Evolutionary conservation across 768 basidiomycete genomes (phyloP), one percentile per base, ranked within the genome.

Genomic region (Phlegmacium glaucopus): DNA sequence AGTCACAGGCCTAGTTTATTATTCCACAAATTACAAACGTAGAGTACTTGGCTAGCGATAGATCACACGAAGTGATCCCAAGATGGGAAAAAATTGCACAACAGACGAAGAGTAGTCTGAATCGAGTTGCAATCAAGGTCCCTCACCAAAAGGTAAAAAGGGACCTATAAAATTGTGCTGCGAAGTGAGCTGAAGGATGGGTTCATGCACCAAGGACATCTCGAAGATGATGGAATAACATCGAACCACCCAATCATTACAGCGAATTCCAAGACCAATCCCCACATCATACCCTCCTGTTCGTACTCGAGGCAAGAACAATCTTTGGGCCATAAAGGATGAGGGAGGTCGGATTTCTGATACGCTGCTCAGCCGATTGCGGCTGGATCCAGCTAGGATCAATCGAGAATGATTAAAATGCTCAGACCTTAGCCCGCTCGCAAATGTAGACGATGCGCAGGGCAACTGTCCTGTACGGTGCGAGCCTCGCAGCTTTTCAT

Each of bases 341-440:
- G 53, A 55, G 55, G 22, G 35, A 54, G 51, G 68, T 58, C 67
- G 70, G 52, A 66, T 87, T 77, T 83, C 83, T 84, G 82, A 81
- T 87, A 78, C 76, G 80, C 65, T 74, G 76, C 75, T 78, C 56
- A 70, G 72, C 69, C 57, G 61, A 59, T 83, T 76, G 76, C 65
- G 68, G 67, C 75, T 68, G 70, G 80, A 65, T 76, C 72, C 84
- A 55, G 77, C 80, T 74, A 79, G 78, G 70, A 76, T 68, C 80
- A 57, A 75, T 79, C 77, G 47, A 73, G 74, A 76, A 75, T 78
- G 79, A 79, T 68, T 78, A 49, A 59, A 79, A 80, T 77, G 66
- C 83, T 86, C 85, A 83, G 83, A 86, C 84, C 83, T 87, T 87
- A 73, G 78, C 84, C 85, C 82, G 83, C 82, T 85, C 81, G 80